Evolutionary conservation across 2,329 filamentous ascomycete species (phyloP).

Genomic region (Diaporthe amygdali): DNA sequence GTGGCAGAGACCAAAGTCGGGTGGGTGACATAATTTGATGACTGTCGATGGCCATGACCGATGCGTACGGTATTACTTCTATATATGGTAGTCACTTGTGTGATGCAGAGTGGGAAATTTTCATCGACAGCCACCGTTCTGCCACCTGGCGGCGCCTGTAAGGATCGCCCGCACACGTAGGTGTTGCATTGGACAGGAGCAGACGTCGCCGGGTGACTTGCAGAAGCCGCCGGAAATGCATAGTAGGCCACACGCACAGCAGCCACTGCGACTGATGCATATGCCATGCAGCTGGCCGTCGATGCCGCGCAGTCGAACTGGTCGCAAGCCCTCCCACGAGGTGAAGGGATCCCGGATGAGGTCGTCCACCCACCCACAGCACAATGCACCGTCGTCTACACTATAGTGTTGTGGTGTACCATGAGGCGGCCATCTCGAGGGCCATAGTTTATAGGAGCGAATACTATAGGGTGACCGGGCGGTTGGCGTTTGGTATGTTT

Average conservation of each 20-base stretch:
- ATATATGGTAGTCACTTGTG: neutral
- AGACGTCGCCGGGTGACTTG: neutral
- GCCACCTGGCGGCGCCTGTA: slow-evolving; percentile 5
- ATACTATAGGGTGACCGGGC: neutral
- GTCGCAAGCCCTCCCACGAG: neutral
- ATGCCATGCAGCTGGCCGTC: slow-evolving; percentile 15
- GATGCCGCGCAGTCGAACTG: neutral
- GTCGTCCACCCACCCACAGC: neutral
- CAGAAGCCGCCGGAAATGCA: slow-evolving; percentile 8
- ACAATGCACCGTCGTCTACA: neutral
- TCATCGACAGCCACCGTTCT: neutral
- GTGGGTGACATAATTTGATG: slow-evolving; percentile 6
- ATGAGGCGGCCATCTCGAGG: neutral
- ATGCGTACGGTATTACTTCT: neutral
- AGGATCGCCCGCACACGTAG: neutral
- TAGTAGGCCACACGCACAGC: slow-evolving; percentile 9
- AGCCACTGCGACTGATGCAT: slow-evolving; percentile 20
- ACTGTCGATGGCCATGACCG: neutral
- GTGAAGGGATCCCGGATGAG: neutral
- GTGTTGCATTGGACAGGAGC: neutral
- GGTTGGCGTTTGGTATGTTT: slow-evolving; percentile 16
- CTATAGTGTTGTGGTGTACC: neutral
- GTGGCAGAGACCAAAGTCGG: neutral
- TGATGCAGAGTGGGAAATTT: neutral
- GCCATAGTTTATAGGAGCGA: neutral